Evolutionary conservation across 148 eudicot genomes (phyloP), one percentile per base, ranked within the genome.

Genomic region (Amaranthus hypochondriacus): DNA sequence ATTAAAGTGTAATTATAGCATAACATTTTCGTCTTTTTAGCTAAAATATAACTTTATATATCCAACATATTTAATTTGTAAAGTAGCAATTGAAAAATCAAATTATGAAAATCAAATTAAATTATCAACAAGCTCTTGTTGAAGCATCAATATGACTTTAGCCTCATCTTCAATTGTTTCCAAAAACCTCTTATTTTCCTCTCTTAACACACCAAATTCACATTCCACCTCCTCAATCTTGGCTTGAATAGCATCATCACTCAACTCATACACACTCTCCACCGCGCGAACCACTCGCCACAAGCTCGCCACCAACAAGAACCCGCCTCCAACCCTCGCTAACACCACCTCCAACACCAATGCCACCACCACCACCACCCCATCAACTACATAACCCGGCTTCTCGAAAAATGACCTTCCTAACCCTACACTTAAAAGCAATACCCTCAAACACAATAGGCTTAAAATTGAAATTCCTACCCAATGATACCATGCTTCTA

Each of bases 221-320:
- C 66, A 64, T 48, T 78, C 62, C 56, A 86, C 59, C 46, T 59
- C 77, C 15, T 72, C 79, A 54, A 86, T 79, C 75, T 83, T 75
- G 52, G 70, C 83, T 86, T 86, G 79, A 71, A 86, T 86, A 47
- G 81, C 81, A 21, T 76, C 86, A 69, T 86, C 88, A 60, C 84
- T 83, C 15, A 86, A 52, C 83, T 86, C 88, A 69, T 77, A 86
- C 46, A 81, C 84, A 60, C 83, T 83, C 79, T 86, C 86, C 55
- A 79, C 77, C 14, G 84, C 86, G 59, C 88, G 73, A 66, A 86
- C 80, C n/a, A 86, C 78, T 13, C 88, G 75, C 84, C 86, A 86
- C 61, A 86, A 71, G 76, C 86, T 83, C 75, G 81, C 86, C 74
- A 86, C 83, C 75, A 83, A 79, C 49, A 83, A 48, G 81, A 86